A percentile compares a stretch with the other conserved stretches of the same genome.
phyloP scores from a whole-genome alignment of 129 eudicot genomes.

The Pulicaria dysenterica region DNA sequence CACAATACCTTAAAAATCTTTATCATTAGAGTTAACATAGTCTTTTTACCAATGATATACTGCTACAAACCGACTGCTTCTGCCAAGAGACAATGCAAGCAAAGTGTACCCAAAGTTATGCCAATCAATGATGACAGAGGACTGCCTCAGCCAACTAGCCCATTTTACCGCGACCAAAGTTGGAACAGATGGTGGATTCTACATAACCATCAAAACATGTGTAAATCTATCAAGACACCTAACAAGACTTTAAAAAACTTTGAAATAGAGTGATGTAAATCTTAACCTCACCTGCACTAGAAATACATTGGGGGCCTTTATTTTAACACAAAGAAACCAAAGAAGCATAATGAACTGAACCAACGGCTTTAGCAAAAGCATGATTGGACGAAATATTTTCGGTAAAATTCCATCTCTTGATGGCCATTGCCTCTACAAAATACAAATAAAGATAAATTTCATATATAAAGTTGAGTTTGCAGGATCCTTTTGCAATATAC shows the following conservation, averaged over 20 bases:
- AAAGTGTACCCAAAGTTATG: constrained; percentile 95
- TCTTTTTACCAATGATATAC: constrained; percentile 79
- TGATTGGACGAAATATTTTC: constrained; percentile 55
- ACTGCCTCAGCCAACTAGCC: constrained; percentile 85
- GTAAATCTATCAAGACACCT: constrained; percentile 3
- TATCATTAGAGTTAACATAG: not conserved
- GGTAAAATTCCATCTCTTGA: constrained; percentile 49
- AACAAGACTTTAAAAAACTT: not conserved
- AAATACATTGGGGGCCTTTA: constrained; percentile 87
- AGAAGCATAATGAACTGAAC: constrained; percentile 80
- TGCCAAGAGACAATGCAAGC: constrained; percentile 86
- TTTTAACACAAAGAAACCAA: constrained; percentile 87
- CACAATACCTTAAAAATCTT: constrained; percentile 10
- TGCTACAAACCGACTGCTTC: constrained; percentile 79
- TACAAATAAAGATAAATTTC: not conserved
- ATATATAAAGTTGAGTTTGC: not conserved
- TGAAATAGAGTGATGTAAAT: not conserved
- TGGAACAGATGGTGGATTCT: constrained; percentile 98
- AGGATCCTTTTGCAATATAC: constrained; percentile 18
- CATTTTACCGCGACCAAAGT: constrained; percentile 86
- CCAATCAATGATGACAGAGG: constrained; percentile 84
- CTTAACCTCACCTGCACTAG: constrained; percentile 72
- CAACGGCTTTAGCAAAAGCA: constrained; percentile 79
- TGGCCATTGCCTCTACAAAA: constrained; percentile 80
- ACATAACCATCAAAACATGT: constrained; percentile 27